These are phyloP conservation scores for Conidiobolus incongruus DNA, from an alignment of 371 early-diverging fungal species.

Conservation along the genomic window DNA sequence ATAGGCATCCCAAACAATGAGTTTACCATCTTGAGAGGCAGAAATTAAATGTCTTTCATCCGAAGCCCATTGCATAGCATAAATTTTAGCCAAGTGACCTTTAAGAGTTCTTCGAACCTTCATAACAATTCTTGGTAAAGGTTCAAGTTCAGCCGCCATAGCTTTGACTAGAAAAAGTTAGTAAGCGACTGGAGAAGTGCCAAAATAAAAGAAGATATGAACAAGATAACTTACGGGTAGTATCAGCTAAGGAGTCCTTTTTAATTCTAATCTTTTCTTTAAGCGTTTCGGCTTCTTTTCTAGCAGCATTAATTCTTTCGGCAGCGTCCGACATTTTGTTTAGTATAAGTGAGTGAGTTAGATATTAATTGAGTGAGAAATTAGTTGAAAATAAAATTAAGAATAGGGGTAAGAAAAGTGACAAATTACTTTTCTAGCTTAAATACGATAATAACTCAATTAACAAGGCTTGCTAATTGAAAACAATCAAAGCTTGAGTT, in stretches of 20 bases:
- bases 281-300: conserved; percentile 82
- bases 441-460: too few species aligned
- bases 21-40: conserved; percentile 96
- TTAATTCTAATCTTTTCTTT: conserved; percentile 89
- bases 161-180: conserved; percentile 10
- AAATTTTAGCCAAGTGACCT: conserved; percentile 96
- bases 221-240: conserved; percentile 39
- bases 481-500: too few species aligned
- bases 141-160: conserved; percentile 33
- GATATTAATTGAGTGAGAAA: background rate
- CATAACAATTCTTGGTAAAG: conserved; percentile 75
- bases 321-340: conserved; percentile 38
- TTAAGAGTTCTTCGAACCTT: conserved; percentile 88
- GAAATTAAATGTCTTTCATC: conserved; percentile 88
- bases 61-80: conserved; percentile 96
- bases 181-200: background rate
- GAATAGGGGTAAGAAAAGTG: background rate
- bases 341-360: background rate
- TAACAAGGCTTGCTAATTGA: too few species aligned
- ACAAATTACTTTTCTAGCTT: too few species aligned
- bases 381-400: background rate
- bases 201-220: background rate
- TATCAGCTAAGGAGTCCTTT: conserved; percentile 79
- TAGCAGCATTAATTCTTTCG: conserved; percentile 70
- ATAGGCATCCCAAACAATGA: conserved; percentile 96